Percentiles rank a stretch among this genome's conserved stretches.
These are phyloP conservation scores for Dinochytrium kinnereticum DNA, from an alignment of 371 early-diverging fungal species.

Conservation along the genomic window DNA sequence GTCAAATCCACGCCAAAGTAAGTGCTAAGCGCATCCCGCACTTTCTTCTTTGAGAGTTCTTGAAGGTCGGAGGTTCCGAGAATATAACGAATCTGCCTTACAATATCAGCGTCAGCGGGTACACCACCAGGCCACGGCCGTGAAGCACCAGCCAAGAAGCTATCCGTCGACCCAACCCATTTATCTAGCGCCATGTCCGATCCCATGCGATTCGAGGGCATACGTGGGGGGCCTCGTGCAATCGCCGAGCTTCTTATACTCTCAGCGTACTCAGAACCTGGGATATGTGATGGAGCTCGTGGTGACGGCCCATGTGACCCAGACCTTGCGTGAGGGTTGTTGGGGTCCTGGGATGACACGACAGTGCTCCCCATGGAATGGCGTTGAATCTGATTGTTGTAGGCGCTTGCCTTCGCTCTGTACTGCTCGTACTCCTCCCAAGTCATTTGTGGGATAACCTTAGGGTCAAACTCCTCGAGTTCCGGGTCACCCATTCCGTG, in stretches of 20 bases:
- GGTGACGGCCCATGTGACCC: constrained; percentile 8
- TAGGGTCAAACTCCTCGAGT: constrained; percentile 79
- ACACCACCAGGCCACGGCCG: constrained; percentile 37
- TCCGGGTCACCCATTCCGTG: constrained; percentile 63
- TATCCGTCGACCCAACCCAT: not conserved
- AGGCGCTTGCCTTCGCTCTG: constrained; percentile 64
- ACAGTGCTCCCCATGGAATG: constrained; percentile 21
- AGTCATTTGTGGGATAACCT: constrained; percentile 81
- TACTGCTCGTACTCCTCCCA: constrained; percentile 83
- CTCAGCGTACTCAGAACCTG: constrained; percentile 23
- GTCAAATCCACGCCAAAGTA: constrained; percentile 49
- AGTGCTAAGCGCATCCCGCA: constrained; percentile 39
- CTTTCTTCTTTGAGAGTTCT: constrained; percentile 51
- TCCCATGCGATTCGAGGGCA: constrained; percentile 59
- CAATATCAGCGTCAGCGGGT: constrained; percentile 50
- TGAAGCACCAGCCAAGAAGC: not conserved
- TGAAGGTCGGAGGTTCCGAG: constrained; percentile 39
- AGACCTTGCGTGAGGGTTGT: not conserved
- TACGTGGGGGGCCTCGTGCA: not conserved
- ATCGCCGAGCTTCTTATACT: constrained; percentile 12
- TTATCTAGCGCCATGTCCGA: constrained; percentile 16
- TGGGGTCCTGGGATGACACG: constrained; percentile 15
- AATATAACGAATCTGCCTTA: constrained; percentile 39
- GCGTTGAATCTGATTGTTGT: not conserved
- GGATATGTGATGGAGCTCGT: not conserved